Evolutionary conservation across 495 filamentous ascomycete species (phyloP).

Genomic region (Mytilinidion resinicola): DNA sequence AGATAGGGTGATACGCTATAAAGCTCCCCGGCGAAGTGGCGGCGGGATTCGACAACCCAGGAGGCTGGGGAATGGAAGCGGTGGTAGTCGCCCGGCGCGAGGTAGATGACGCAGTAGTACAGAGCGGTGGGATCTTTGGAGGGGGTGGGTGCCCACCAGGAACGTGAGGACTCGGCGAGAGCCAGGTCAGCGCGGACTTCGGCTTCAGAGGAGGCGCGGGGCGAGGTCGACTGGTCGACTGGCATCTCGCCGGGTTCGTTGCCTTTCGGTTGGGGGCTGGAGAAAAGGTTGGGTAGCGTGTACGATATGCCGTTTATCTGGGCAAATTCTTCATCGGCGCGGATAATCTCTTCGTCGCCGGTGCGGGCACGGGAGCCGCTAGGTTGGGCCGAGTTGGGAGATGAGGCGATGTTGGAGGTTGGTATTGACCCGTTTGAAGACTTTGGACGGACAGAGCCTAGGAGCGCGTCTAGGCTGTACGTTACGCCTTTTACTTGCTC

Average conservation of each 20-base stretch:
- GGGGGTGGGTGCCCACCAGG: conserved; percentile 66
- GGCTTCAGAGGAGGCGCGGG: conserved; percentile 62
- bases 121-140: conserved; percentile 58
- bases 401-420: conserved; percentile 20
- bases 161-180: conserved; percentile 52
- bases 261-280: conserved; percentile 49
- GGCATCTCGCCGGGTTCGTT: conserved; percentile 36
- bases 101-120: conserved; percentile 92
- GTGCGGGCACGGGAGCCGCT: conserved; percentile 10
- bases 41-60: conserved; percentile 87
- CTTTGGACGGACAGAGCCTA: conserved; percentile 58
- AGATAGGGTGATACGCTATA: conserved; percentile 93
- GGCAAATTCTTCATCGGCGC: conserved; percentile 84
- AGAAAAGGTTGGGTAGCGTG: conserved; percentile 82
- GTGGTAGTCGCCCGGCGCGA: conserved; percentile 98
- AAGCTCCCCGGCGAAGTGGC: conserved; percentile 94
- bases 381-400: conserved; percentile 29
- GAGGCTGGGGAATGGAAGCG: conserved; percentile 90
- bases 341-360: conserved; percentile 58
- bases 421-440: conserved; percentile 5
- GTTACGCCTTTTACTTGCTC: conserved; percentile 99
- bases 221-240: conserved; percentile 58
- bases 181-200: conserved; percentile 82
- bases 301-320: conserved; percentile 95
- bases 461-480: conserved; percentile 86